These are phyloP conservation scores for Benincasa hispida DNA, from an alignment of 306 rosid genomes.

Conservation along the genomic window DNA sequence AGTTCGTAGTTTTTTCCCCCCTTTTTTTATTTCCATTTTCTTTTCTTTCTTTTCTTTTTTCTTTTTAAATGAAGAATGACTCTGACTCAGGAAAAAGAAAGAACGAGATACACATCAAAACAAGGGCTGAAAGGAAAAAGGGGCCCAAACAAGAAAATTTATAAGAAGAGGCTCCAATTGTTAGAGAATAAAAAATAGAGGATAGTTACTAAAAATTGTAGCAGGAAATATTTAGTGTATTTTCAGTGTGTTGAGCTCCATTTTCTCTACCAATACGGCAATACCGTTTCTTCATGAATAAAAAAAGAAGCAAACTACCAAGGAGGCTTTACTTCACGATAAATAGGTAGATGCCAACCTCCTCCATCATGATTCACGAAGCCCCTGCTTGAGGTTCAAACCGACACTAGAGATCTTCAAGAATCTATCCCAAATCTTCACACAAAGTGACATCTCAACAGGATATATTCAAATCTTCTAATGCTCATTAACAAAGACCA, in stretches of 20 bases:
- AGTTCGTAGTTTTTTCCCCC: background rate
- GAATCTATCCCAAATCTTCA: background rate
- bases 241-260: background rate
- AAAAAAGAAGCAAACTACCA: background rate
- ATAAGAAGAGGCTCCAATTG: background rate
- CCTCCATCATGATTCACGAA: background rate
- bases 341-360: background rate
- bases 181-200: background rate
- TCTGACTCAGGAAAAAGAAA: background rate
- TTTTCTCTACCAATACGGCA: background rate
- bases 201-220: background rate
- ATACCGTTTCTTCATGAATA: background rate
- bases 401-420: background rate
- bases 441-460: background rate
- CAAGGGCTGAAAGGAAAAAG: background rate
- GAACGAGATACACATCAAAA: background rate
- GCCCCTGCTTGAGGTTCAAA: background rate
- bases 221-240: background rate
- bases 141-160: background rate
- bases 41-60: background rate
- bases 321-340: background rate
- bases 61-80: background rate
- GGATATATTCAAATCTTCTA: background rate
- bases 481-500: background rate
- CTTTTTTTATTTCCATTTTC: background rate